phyloP scores from a whole-genome alignment of 2,329 filamentous ascomycete species.

The Cladorrhinum sp. region DNA sequence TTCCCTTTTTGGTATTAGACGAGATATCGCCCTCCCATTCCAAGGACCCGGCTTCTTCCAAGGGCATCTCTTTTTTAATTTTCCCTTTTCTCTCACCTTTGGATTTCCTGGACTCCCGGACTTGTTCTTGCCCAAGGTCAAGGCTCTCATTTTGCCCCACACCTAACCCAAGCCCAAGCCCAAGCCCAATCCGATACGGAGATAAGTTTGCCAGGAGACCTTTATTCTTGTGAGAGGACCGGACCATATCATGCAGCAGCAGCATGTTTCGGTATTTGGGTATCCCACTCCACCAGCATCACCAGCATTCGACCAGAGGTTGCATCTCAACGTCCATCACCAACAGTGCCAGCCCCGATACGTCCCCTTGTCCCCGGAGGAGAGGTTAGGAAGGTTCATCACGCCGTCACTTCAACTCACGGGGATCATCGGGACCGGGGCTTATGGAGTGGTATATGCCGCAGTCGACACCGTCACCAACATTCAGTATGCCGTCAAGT shows the following conservation, averaged over 20 bases:
- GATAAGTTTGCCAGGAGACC: not conserved
- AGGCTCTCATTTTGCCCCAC: conserved; percentile 7
- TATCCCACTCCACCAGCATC: conserved; percentile 59
- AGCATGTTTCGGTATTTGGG: conserved; percentile 56
- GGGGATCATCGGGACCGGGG: conserved; percentile 84
- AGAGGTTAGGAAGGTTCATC: conserved; percentile 79
- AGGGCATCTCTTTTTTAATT: conserved; percentile 22
- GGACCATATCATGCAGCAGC: conserved; percentile 47
- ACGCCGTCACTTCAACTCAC: conserved; percentile 80
- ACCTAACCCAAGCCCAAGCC: conserved; percentile 12
- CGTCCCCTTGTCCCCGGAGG: conserved; percentile 68
- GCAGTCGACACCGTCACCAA: conserved; percentile 80
- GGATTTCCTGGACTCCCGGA: conserved; percentile 10
- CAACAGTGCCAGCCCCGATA: conserved; percentile 46
- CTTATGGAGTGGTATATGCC: conserved; percentile 94
- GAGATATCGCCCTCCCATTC: conserved; percentile 24
- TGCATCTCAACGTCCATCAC: conserved; percentile 30
- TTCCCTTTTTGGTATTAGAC: conserved; percentile 25
- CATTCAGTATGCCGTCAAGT: conserved; percentile 90
- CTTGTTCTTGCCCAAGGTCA: conserved; percentile 9
- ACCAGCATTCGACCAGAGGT: conserved; percentile 51
- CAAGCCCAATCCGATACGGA: conserved; percentile 2
- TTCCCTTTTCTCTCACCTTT: not conserved
- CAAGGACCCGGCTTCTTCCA: conserved; percentile 32
- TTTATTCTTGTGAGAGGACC: not conserved